A percentile compares a stretch with the other conserved stretches of the same genome.
These are phyloP conservation scores for Mucor velutinosus DNA, from an alignment of 371 early-diverging fungal genomes.

Conservation along the genomic window DNA sequence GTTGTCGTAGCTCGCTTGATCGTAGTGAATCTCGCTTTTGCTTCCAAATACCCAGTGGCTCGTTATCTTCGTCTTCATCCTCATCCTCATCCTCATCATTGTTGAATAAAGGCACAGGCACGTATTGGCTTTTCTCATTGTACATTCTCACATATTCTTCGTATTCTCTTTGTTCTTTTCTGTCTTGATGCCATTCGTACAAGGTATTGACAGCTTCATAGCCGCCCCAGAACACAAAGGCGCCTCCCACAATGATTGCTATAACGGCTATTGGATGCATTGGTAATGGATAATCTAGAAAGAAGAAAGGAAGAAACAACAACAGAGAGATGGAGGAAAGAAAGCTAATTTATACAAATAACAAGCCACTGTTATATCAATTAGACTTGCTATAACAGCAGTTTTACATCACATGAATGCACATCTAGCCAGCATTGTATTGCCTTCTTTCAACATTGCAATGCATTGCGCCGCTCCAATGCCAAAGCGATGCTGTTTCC, in stretches of 20 bases:
- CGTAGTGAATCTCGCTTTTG: conserved; percentile 1
- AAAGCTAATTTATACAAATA: not conserved
- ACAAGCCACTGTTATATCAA: not conserved
- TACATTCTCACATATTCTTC: conserved; percentile 32
- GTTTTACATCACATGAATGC: not conserved
- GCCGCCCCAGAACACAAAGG: conserved; percentile 22
- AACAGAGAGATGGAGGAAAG: not conserved
- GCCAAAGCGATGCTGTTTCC: not conserved
- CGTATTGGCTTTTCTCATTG: conserved; percentile 23
- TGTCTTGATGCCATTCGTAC: conserved; percentile 25
- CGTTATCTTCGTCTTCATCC: conserved; percentile 29
- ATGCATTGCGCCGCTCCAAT: not conserved
- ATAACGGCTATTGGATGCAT: conserved; percentile 34
- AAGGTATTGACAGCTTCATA: conserved; percentile 32
- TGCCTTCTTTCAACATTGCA: not conserved
- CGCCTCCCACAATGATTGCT: conserved; percentile 23
- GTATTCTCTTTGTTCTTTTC: conserved; percentile 34
- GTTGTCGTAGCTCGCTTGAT: conserved; percentile 7
- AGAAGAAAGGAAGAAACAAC: not conserved
- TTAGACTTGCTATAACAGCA: not conserved
- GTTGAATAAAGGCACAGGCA: conserved; percentile 3
- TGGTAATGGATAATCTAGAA: conserved; percentile 6
- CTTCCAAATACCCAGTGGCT: conserved; percentile 24
- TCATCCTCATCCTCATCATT: conserved; percentile 16
- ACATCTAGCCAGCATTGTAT: not conserved